Evolutionary conservation across 257 asterid genomes (phyloP), one percentile per base, ranked within the genome.

Genomic region (Solanum appendiculatum): DNA sequence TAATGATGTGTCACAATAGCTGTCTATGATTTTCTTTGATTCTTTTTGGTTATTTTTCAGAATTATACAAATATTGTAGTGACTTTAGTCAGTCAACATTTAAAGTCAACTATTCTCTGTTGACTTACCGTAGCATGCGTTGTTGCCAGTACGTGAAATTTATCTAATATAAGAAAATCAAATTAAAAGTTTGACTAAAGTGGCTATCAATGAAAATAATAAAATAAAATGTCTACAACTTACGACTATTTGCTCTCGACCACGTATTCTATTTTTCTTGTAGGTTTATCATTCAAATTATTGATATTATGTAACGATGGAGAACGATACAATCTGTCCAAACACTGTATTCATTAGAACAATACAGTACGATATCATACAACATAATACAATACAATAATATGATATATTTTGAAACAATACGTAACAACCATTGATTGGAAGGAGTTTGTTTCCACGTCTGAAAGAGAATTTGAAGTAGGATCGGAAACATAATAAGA

Each of bases 391-490:
- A 44, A 48, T 48, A 5, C 8, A 48, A 48, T 48, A 15, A 48
- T 48, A 5, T 4, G 7, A 48, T 14, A 15, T 1, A 14, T 46
- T 46, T 13, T 48, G 7, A 48, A 48, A 48, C 3, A 48, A 48
- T 15, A 15, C 1, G 21, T 15, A 15, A 5, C 7, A 15, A 15
- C 21, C 0, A 15, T 48, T 7, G 5, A 56, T 20, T 20, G 0
- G 0, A 7, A 56, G 2, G 64, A 1, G 25, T 0, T 56, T 56
- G n/a, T 20, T 56, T 7, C 0, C 63, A 54, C 25, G 11, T 0
- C 9, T 56, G 11, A 51, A 51, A 0, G 1, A 6, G 2, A 18
- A 0, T 48, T 3, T 51, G 9, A 56, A 56, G 10, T 20, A 56
- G 0, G n/a, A 54, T 54, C 12, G 1, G 25, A 8, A 56, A 20